phyloP scores from a whole-genome alignment of 768 basidiomycete species.

The Sporobolomyces pararoseus region DNA sequence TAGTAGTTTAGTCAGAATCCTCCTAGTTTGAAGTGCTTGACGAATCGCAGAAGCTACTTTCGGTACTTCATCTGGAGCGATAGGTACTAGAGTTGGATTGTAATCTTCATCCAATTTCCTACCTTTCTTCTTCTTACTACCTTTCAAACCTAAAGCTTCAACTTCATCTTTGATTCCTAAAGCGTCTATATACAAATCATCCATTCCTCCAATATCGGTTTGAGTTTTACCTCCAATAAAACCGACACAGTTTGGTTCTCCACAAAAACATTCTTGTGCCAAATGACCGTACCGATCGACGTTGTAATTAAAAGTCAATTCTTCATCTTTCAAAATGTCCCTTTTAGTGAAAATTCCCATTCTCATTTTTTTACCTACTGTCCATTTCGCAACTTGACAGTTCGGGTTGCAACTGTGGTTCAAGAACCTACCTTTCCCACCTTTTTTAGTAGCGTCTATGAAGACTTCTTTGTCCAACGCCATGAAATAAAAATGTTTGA shows the following conservation, averaged over 20 bases:
- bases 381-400: constrained; percentile 98
- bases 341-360: constrained; percentile 80
- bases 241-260: constrained; percentile 90
- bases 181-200: constrained; percentile 68
- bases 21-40: constrained; percentile 71
- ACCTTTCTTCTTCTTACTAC: constrained; percentile 79
- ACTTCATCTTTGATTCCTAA: constrained; percentile 91
- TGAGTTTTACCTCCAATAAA: constrained; percentile 98
- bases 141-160: constrained; percentile 75
- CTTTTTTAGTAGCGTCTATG: constrained; percentile 95
- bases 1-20: constrained; percentile 75
- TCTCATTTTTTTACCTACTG: constrained; percentile 76
- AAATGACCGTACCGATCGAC: constrained; percentile 98
- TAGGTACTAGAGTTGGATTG: constrained; percentile 72
- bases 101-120: constrained; percentile 95
- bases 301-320: constrained; percentile 98
- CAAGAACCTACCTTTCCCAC: constrained; percentile 92
- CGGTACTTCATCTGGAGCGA: constrained; percentile 74
- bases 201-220: constrained; percentile 89
- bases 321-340: constrained; percentile 69
- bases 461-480: constrained; percentile 99
- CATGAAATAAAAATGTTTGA: constrained; percentile 98
- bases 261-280: constrained; percentile 90
- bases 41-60: constrained; percentile 88
- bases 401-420: constrained; percentile 98